Evolutionary conservation across 495 filamentous ascomycete species (phyloP), one percentile per base, ranked within the genome.

Genomic region (Penicillium dipodomyicola): DNA sequence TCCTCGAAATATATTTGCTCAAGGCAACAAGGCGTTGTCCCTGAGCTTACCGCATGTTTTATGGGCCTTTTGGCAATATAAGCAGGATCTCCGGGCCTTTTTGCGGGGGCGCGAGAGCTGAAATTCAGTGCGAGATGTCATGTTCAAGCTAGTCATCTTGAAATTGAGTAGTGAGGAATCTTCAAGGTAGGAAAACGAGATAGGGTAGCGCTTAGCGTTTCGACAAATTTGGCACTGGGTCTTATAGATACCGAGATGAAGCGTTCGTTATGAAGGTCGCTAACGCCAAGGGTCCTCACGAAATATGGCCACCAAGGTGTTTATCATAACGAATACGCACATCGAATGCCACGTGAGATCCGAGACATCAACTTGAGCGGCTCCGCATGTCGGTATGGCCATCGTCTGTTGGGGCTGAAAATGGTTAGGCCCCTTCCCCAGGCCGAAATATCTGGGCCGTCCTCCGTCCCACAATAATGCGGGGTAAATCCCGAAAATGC

Each of bases 41-140:
- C 10, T 22, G 11, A 4, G n/a, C 52, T 7, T 47, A 60, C 52
- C 58, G 27, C 58, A 60, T 33, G 57, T 54, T 33, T 59, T 59
- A 22, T 59, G 57, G 17, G 50, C 42, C 29, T 33, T 25, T 29
- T 59, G 57, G 17, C 57, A 59, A 10, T 54, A 47, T 8, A 35
- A 37, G 25, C 57, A 59, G 2, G 57, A 59, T 49, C 57, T 41
- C 25, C 43, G 44, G 12, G 57, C 57, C 25, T 59, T 59, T 30
- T 20, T 32, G 1, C 57, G 57, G 15, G 50, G 32, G 1, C 17
- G 50, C 1, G 4, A 11, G 7, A 22, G 23, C n/a, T 47, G 22
- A 22, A 23, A 22, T 17, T 47, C 56, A 58, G 32, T 40, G 15
- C 22, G 25, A 30, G 45, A 11, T 30, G 23, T 1, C 11, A 40